These are phyloP conservation scores for Pseudocohnilembus persalinus DNA, from an alignment of 169 alveolate genomes.

Conservation along the genomic window DNA sequence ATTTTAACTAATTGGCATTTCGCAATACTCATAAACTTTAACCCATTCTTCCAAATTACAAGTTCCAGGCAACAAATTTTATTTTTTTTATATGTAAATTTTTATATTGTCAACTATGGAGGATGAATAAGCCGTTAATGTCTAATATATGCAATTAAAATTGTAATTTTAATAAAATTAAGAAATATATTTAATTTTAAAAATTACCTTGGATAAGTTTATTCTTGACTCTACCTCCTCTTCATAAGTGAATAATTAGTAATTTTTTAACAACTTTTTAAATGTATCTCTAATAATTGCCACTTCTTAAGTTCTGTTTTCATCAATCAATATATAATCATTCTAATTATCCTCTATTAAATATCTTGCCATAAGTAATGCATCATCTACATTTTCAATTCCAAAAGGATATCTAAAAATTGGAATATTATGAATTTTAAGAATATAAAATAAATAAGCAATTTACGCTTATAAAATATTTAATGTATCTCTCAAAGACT, in stretches of 20 bases:
- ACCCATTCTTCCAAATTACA: not conserved
- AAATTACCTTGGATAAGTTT: constrained; percentile 5
- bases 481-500: not conserved
- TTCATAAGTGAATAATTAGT: not conserved
- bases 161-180: no score
- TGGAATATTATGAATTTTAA: not conserved
- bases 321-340: constrained; percentile 16
- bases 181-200: not conserved
- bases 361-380: constrained; percentile 21
- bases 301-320: constrained; percentile 13
- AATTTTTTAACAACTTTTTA: constrained; percentile 5
- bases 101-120: not conserved
- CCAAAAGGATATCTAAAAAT: constrained; percentile 12
- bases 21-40: not conserved
- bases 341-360: constrained; percentile 16
- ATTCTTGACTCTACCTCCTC: not conserved
- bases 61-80: not conserved
- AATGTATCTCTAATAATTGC: constrained; percentile 7
- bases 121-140: not conserved
- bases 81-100: not conserved
- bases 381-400: constrained; percentile 4
- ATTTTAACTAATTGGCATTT: not conserved
- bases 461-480: not conserved
- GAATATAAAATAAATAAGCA: not conserved
- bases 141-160: not conserved